Base-by-base conservation (phyloP, 2,329 filamentous ascomycete genomes). In the Aspergillus felis region DNA sequence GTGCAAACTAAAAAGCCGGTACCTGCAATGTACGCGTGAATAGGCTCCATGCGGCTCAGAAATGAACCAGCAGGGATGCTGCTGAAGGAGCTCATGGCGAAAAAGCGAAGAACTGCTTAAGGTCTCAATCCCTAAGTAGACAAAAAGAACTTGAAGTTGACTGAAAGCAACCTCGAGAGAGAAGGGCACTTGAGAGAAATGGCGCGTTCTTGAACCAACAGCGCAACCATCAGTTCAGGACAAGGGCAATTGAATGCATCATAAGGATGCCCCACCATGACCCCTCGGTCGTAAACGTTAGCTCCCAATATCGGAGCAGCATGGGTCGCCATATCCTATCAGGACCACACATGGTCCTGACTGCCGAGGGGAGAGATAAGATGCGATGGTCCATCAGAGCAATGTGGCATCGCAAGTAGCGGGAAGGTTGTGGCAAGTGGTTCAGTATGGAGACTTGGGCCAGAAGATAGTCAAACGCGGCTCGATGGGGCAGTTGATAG, bases 11-110 rank as follows among this genome's bases (percentile, higher is more conserved):
- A 57, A 42, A 74, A 58, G n/a, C 69, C 72, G 28, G 65, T 63
- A n/a, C 63, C 64, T 20, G 65, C 69, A 57, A 75, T 73, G 58
- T 73, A 73, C 14, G 66, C 29, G 55, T 75, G 70, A 41, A 66
- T 61, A 63, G 63, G 68, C 58, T 70, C 66, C 65, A 71, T 63
- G 28, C 56, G 54, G 53, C 51, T 54, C 53, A 61, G 47, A 32
- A 61, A 46, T 22, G 58, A 53, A 35, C 58, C 60, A 53, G 52
- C 48, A 44, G 55, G 44, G 47, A 28, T 52, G 50, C 35, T 59
- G 51, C 54, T 58, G 57, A 64, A 48, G 44, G 54, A 56, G 50
- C 48, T 60, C 59, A 65, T 64, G 51, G 51, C 49, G 52, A 17
- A 56, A 55, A 14, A 12, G 24, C 14, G 24, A 22, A 56, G 49